Base-by-base conservation (phyloP, 2,329 filamentous ascomycete genomes). In the Nigrospora oryzae region DNA sequence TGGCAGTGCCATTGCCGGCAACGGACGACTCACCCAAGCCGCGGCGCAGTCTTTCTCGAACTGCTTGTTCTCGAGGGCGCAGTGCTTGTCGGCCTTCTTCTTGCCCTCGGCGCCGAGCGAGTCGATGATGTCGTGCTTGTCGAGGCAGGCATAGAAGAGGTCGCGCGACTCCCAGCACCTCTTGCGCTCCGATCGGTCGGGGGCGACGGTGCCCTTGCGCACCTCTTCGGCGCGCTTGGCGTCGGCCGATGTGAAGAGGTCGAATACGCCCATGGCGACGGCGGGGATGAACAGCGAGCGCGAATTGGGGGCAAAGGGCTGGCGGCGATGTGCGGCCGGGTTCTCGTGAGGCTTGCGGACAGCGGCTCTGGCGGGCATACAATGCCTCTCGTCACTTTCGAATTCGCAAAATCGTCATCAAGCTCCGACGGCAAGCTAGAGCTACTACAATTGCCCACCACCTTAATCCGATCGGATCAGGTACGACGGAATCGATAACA, bases 111-210 rank as follows among this genome's bases (percentile, higher is more conserved):
- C 57, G 17, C 44, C 73, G 47, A 88, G 71, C 42, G 79, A 87
- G 65, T 98, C 90, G 52, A 95, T 64, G 54, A 98, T 91, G 59
- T 75, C 70, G 70, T 89, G 75, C 53, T 77, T 76, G 67, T 97
- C 89, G 38, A 98, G 77, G 60, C 93, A 98, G 53, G 73, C 69
- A 66, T 95, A 97, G 75, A 93, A 97, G 51, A 69, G 68, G 68
- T 98, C 93, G 54, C 93, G 82, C 39, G 86, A 83, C 57, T 89
- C 85, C 86, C 91, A 98, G 79, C 93, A 98, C 59, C 78, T 74
- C 56, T 81, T 74, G 59, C 93, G 84, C 64, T 90, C 86, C 51
- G 76, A 79, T 52, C 91, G 84, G 60, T 88, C 86, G n/a, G 93
- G 93, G 5, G 90, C 89, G 57, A 90, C 73, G 51, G 69, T 64